phyloP scores from a whole-genome alignment of 176 grass and related monocot genomes.

The Hordeum marinum region DNA sequence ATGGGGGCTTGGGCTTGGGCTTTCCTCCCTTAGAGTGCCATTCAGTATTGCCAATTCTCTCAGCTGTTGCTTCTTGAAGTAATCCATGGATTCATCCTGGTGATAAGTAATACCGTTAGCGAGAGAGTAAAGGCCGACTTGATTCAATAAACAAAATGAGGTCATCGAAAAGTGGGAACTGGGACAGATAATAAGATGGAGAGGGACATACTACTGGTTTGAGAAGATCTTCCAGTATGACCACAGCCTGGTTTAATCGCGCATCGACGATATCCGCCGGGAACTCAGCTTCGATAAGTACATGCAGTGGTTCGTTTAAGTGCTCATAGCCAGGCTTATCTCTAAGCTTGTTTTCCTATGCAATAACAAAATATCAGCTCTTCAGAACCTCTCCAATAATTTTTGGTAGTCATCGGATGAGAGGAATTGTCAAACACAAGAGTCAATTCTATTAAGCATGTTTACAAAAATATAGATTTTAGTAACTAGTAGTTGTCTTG shows the following conservation, averaged over 20 bases:
- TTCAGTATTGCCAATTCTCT: constrained; percentile 91
- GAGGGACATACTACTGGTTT: constrained; percentile 71
- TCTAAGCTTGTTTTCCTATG: constrained; percentile 89
- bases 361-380: neutral
- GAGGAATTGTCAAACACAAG: neutral
- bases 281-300: constrained; percentile 86
- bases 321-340: constrained; percentile 95
- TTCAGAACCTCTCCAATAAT: constrained; percentile 7
- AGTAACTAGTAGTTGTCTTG: neutral
- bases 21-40: constrained; percentile 85
- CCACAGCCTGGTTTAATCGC: constrained; percentile 74
- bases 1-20: constrained; percentile 59
- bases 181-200: neutral
- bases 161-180: neutral
- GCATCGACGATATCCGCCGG: constrained; percentile 60
- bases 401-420: neutral
- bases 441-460: neutral
- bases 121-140: neutral
- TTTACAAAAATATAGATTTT: neutral
- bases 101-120: neutral
- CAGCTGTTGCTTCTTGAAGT: constrained; percentile 93
- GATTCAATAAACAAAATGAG: constrained; percentile 5
- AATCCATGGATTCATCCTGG: constrained; percentile 92
- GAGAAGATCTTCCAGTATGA: constrained; percentile 83
- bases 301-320: constrained; percentile 91